Conservation (phyloP, 2,329 filamentous ascomycete genomes). For the Acarospora socialis region DNA sequence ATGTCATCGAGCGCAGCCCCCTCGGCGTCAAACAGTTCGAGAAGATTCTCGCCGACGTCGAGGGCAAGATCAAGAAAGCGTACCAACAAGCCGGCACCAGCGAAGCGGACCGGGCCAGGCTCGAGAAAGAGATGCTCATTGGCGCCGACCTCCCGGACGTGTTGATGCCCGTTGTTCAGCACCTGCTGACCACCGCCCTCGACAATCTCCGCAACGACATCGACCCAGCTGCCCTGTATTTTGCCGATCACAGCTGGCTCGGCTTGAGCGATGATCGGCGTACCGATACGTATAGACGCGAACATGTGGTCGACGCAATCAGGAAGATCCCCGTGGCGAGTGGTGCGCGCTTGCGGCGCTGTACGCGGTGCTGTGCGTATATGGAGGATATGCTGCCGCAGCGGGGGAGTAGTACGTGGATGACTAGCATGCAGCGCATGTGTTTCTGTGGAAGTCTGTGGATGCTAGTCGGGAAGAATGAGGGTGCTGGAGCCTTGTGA, state of each 20-base stretch:
- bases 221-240: constrained; percentile 55
- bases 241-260: constrained; percentile 56
- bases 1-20: constrained; percentile 34
- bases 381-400: constrained; percentile 45
- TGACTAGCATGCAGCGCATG: constrained; percentile 17
- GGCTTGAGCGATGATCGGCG: constrained; percentile 46
- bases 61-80: constrained; percentile 47
- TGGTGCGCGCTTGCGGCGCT: constrained; percentile 30
- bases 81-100: constrained; percentile 34
- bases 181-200: constrained; percentile 37
- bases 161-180: constrained; percentile 33
- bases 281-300: constrained; percentile 46
- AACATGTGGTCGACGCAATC: constrained; percentile 44
- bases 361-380: constrained; percentile 48
- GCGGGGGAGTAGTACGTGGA: constrained; percentile 17
- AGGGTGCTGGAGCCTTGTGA: too few relatives aligned
- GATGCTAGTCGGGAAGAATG: constrained; percentile 15
- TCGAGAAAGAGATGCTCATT: constrained; percentile 40
- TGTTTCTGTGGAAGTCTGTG: constrained; percentile 21
- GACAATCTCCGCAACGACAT: constrained; percentile 43
- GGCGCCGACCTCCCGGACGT: constrained; percentile 37
- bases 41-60: constrained; percentile 49
- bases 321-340: constrained; percentile 30
- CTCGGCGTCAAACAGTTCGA: constrained; percentile 50
- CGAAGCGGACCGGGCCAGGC: constrained; percentile 30